Evolutionary conservation across 1,284 basidiomycete species (phyloP), one percentile per base, ranked within the genome.

Genomic region (Cryptococcus amylolentus): DNA sequence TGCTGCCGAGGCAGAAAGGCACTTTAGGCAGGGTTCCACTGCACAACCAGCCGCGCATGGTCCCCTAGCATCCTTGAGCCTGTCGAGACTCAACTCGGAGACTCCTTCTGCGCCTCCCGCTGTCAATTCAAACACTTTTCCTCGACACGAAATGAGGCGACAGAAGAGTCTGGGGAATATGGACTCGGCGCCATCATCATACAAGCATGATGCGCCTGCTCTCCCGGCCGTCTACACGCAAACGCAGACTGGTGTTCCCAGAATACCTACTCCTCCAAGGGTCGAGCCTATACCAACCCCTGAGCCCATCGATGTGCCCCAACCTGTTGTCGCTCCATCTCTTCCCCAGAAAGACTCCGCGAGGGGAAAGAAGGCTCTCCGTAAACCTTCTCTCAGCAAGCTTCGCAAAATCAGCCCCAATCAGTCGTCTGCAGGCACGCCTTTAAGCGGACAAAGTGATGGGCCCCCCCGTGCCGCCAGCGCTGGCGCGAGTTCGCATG

Each of bases 81-180:
- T 40, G 9, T 45, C 42, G 27, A 20, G 35, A 20, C 40, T 39
- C 18, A 49, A 49, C 38, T 49, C 49, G n/a, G 28, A 18, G 35
- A 20, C 44, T 7, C 26, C 51, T 18, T 44, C 49, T 7, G 31
- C 49, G 18, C 37, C 48, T 20, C 37, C 47, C 14, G 31, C 28
- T 7, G 26, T 20, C 14, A n/a, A 1, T 44, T 13, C n/a, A 16
- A 26, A 7, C 10, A 26, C 18, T 13, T 20, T 44, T 5, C 26
- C 12, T 10, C 18, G 27, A 39, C 28, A 35, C 7, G 49, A 51
- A 44, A 44, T 53, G 7, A 55, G 46, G 27, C 55, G 49, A 27
- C 59, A 61, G 37, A 61, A 61, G 45, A 57, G 54, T 12, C 41
- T 61, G 28, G 50, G 53, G 35, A 60, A 45, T 41, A 47, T 60